A percentile compares a stretch with the other conserved stretches of the same genome.
Conservation (phyloP, 1,139 yeast species). For the Meyerozyma athensensis region DNA sequence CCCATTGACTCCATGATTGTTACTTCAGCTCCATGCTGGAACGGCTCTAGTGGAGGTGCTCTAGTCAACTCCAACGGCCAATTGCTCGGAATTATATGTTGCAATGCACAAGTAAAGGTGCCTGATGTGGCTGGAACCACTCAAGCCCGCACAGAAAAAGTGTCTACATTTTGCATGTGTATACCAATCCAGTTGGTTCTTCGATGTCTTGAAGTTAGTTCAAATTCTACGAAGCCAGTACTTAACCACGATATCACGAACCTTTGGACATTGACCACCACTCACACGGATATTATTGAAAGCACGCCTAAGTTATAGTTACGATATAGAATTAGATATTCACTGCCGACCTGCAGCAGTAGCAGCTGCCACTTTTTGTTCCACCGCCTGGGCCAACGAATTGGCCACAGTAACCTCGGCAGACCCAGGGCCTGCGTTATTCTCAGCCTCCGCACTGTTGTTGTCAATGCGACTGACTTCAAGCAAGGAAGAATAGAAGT, state of each 20-base stretch:
- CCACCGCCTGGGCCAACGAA: constrained; percentile 3
- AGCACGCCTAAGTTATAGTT: constrained; percentile 11
- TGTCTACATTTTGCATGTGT: constrained; percentile 24
- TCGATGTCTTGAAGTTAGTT: constrained; percentile 13
- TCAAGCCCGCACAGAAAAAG: constrained; percentile 19
- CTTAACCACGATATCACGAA: constrained; percentile 17
- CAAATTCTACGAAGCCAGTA: constrained; percentile 1
- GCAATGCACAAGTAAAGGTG: constrained; percentile 46
- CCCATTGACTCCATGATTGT: constrained; percentile 34
- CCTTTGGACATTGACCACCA: constrained; percentile 22
- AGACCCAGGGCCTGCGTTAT: constrained; percentile 1
- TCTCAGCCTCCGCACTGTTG: constrained; percentile 1
- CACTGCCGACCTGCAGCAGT: not conserved
- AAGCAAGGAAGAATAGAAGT: constrained; percentile 40
- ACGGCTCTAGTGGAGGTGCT: constrained; percentile 76
- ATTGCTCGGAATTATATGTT: constrained; percentile 56
- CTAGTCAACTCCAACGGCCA: constrained; percentile 30
- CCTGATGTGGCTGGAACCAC: constrained; percentile 13
- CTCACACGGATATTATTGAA: constrained; percentile 19
- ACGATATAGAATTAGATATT: not conserved
- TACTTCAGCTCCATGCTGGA: constrained; percentile 65
- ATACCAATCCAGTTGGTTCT: constrained; percentile 26
- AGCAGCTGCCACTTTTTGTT: constrained; percentile 2
- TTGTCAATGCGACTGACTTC: constrained; percentile 38
- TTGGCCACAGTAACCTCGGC: constrained; percentile 1